Base-by-base conservation (phyloP, 179 eudicot genomes). In the Beta corolliflora region DNA sequence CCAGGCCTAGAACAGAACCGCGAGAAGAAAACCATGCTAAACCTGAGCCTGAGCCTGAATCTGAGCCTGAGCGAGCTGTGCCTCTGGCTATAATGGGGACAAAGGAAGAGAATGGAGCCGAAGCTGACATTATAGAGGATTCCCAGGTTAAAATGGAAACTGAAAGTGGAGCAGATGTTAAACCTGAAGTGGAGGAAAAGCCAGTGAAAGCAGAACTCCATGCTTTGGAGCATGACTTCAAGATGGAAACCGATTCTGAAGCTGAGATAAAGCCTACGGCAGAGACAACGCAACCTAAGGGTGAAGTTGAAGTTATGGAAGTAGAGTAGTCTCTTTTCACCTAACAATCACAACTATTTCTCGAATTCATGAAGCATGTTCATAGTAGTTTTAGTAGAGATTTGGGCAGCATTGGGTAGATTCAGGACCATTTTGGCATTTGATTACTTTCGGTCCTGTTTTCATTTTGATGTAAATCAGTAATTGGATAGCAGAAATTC, bases 281-380 rank as follows among this genome's bases (percentile, higher is more conserved):
- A 73, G 89, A 82, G 15, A 61, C 56, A 56, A 70, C 77, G 15
- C 79, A 81, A 45, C 14, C 71, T 54, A 81, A 86, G 79, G 87
- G 79, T 48, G 88, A 85, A 87, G 86, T 41, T 71, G 86, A 84
- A 76, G 89, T 83, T 71, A 86, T 88, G 89, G 89, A 87, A 29
- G 67, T 86, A 31, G 88, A 87, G 86, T 84, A 58, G 58, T 70
- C 52, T 70, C 60, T 44, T 11, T 71, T 29, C 36, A 48, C 21
- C 68, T 4, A 2, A 66, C 19, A 16, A 36, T 52, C 48, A 1
- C 11, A 18, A 7, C 4, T 12, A 10, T 69, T 55, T 54, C 50
- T 14, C 5, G 23, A 12, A 12, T 29, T 54, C 74, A 67, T 78
- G 14, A 68, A 73, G 55, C 75, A 21, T 74, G 82, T 83, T 48